Conservation (phyloP, 257 asterid genomes). For the Solanum sejunctum region DNA sequence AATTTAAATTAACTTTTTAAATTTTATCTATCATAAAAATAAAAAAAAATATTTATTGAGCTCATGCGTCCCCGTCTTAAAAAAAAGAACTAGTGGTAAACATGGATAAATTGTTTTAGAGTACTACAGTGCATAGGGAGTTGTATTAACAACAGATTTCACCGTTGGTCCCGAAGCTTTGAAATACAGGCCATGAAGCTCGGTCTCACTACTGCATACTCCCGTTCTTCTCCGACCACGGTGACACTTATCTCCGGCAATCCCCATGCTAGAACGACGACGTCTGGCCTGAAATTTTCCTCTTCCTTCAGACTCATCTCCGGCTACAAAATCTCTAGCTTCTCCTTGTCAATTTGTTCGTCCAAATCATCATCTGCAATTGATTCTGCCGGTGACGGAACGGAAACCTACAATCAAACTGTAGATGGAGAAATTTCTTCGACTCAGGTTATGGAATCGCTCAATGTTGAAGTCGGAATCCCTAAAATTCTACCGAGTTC, state of each 20-base stretch:
- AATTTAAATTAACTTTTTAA: too few relatives aligned
- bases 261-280: neutral
- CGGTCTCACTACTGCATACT: neutral
- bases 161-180: neutral
- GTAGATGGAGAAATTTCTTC: constrained; percentile 5
- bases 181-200: neutral
- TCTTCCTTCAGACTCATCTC: neutral
- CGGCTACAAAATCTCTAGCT: neutral
- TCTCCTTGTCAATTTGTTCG: neutral
- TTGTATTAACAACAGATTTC: neutral
- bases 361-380: constrained; percentile 1
- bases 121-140: neutral
- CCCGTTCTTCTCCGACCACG: constrained; percentile 3
- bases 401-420: constrained; percentile 7
- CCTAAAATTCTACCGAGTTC: constrained; percentile 25
- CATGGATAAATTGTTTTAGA: neutral
- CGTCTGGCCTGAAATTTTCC: neutral
- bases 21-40: too few relatives aligned
- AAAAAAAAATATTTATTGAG: too few relatives aligned
- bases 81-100: too few relatives aligned
- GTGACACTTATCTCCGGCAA: neutral
- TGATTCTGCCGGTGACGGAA: neutral
- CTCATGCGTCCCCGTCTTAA: fast-evolving
- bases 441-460: constrained; percentile 17
- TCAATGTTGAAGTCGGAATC: constrained; percentile 36